Evolutionary conservation across 2,329 filamentous ascomycete genomes (phyloP), one percentile per base, ranked within the genome.

Genomic region (Exophiala calicioides): DNA sequence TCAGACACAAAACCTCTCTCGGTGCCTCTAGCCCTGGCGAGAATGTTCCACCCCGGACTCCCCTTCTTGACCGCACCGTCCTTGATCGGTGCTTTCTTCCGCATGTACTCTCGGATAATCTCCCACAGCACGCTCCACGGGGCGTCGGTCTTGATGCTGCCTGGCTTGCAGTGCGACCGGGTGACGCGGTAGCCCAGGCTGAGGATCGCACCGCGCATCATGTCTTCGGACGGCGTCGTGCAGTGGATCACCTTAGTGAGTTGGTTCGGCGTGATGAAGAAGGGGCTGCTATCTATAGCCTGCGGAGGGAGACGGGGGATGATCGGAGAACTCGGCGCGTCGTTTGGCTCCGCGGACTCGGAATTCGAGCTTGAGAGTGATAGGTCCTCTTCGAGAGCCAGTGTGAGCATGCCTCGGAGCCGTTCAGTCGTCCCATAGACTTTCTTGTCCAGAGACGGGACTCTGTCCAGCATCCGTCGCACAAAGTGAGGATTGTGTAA

Each of bases 41-140:
- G 74, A 32, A 97, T 83, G 38, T 73, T 80, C 62, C 81, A 87
- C 1, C 87, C 88, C 1, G 89, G 73, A 40, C 78, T 87, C n/a
- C 78, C 78, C 30, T 82, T 76, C 59, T 81, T 85, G 44, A 95
- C 74, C 15, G 81, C 81, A 1, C 79, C 80, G 26, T 84, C 80
- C 63, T 87, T 94, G 47, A 95, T 76, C 0, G 90, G 90, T 0
- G 80, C 77, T 60, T 85, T 86, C 63, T 95, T 89, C 18, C 85
- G 80, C 10, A 87, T 81, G 89, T 90, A 98, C 68, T 95, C 90
- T 19, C 88, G 79, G 81, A 97, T 93, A 20, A 97, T 74, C 64
- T 94, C 86, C 90, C 93, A 97, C 36, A 98, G 79, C 0, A 88
- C 83, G 3, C 75, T 75, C 90, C 90, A 98, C 0, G 90, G 88